phyloP scores from a whole-genome alignment of 805 yeast genomes.

The Cephaloascus albidus region DNA sequence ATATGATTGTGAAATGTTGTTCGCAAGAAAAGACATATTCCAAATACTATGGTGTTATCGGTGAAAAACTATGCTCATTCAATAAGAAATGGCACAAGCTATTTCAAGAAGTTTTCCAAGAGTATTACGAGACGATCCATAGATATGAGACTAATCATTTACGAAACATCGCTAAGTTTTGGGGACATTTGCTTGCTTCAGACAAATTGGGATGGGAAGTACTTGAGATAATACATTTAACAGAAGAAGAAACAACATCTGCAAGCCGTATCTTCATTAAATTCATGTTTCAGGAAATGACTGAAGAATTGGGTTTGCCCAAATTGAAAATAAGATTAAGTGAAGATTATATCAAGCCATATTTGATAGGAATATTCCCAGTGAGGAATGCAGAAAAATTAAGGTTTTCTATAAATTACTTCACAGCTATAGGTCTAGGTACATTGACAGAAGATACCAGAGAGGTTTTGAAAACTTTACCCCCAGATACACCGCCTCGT shows the following conservation, averaged over 20 bases:
- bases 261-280: slow-evolving; percentile 76
- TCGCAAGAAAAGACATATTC: slow-evolving; percentile 82
- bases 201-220: slow-evolving; percentile 61
- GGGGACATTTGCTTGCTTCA: slow-evolving; percentile 75
- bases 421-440: slow-evolving; percentile 90
- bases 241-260: slow-evolving; percentile 69
- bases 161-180: slow-evolving; percentile 72
- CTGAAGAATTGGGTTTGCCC: slow-evolving; percentile 61
- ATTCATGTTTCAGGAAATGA: slow-evolving; percentile 70
- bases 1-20: slow-evolving; percentile 72
- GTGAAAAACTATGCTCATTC: slow-evolving; percentile 50
- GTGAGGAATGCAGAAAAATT: slow-evolving; percentile 36
- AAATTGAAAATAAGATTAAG: slow-evolving; percentile 38
- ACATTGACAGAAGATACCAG: slow-evolving; percentile 78
- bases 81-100: slow-evolving; percentile 47
- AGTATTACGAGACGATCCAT: slow-evolving; percentile 49
- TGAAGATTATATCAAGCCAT: slow-evolving; percentile 43
- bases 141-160: slow-evolving; percentile 64
- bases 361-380: slow-evolving; percentile 59
- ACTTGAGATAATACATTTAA: slow-evolving; percentile 45
- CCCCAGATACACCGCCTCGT: slow-evolving; percentile 14
- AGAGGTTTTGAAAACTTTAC: slow-evolving; percentile 27
- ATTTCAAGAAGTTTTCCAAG: slow-evolving; percentile 43
- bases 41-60: slow-evolving; percentile 73
- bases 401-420: slow-evolving; percentile 78